These are phyloP conservation scores for Asterionellopsis glacialis DNA, from an alignment of 108 stramenopile genomes.

Conservation along the genomic window DNA sequence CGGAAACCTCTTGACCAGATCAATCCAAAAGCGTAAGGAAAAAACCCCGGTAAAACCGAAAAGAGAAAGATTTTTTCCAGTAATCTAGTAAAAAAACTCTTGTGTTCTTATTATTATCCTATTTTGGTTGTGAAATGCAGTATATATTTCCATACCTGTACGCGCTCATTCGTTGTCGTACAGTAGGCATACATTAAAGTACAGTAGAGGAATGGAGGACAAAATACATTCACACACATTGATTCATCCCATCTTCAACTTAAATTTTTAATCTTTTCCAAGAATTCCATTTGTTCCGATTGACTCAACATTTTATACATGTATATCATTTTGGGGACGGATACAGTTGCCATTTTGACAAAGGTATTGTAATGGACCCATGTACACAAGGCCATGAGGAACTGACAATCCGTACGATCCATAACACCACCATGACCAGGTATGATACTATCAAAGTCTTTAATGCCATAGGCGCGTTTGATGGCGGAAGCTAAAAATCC, in stretches of 20 bases:
- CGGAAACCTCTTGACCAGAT: too few relatives aligned
- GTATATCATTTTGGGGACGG: conserved; percentile 77
- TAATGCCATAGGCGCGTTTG: conserved; percentile 94
- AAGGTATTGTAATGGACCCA: conserved; percentile 97
- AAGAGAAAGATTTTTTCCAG: too few relatives aligned
- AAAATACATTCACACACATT: too few relatives aligned
- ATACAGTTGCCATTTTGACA: conserved; percentile 80
- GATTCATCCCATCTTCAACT: too few relatives aligned
- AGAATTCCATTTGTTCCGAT: conserved; percentile 30
- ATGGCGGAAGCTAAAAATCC: conserved; percentile 96
- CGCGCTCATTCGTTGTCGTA: neutral
- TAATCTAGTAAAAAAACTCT: too few relatives aligned
- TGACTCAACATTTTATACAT: conserved; percentile 61
- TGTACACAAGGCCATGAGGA: conserved; percentile 93
- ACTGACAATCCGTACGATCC: conserved; percentile 98
- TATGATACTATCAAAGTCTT: conserved; percentile 95
- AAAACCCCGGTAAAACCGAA: too few relatives aligned
- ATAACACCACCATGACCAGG: conserved; percentile 98
- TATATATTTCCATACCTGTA: too few relatives aligned
- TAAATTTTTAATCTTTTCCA: neutral
- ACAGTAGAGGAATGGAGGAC: too few relatives aligned
- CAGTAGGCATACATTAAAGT: neutral
- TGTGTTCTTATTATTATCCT: too few relatives aligned
- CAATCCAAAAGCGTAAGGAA: too few relatives aligned
- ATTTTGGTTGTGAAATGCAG: too few relatives aligned